Percentiles rank a stretch among this genome's conserved stretches.
These are phyloP conservation scores for Suhomyces sp. DNA, from an alignment of 805 yeast genomes.

Conservation along the genomic window DNA sequence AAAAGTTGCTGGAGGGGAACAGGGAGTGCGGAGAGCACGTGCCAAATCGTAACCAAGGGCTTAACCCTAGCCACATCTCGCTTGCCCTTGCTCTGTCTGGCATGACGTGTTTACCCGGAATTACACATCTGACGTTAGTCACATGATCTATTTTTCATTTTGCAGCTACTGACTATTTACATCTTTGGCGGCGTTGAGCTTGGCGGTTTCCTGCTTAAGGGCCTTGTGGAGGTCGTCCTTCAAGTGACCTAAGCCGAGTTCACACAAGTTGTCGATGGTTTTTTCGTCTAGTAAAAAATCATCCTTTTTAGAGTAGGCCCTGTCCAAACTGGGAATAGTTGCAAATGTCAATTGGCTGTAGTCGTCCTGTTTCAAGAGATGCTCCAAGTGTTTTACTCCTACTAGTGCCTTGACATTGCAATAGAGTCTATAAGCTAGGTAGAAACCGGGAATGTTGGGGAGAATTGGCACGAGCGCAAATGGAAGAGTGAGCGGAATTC, in stretches of 20 bases:
- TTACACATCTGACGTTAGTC: neutral
- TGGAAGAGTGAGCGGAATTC: constrained; percentile 78
- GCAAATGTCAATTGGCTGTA: constrained; percentile 12
- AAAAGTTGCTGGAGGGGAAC: neutral
- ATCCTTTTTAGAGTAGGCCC: constrained; percentile 22
- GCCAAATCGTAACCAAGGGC: neutral
- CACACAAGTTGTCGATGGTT: constrained; percentile 45
- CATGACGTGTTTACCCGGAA: neutral
- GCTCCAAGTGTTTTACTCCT: constrained; percentile 68
- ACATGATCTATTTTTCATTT: neutral
- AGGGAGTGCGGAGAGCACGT: neutral
- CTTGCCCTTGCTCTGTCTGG: neutral
- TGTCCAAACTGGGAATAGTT: constrained; percentile 14
- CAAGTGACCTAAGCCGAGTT: constrained; percentile 45
- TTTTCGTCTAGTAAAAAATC: constrained; percentile 44
- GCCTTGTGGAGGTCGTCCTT: constrained; percentile 49
- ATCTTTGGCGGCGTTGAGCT: neutral
- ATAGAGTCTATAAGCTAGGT: constrained; percentile 74
- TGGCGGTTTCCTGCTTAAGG: constrained; percentile 48
- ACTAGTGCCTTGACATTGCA: constrained; percentile 77
- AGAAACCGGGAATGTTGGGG: constrained; percentile 92
- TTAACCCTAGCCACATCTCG: neutral
- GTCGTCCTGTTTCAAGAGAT: constrained; percentile 40
- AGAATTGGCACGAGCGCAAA: constrained; percentile 77
- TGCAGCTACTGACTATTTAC: neutral